Conservation (phyloP, 2,329 filamentous ascomycete species). For the Tolypocladium capitatum region DNA sequence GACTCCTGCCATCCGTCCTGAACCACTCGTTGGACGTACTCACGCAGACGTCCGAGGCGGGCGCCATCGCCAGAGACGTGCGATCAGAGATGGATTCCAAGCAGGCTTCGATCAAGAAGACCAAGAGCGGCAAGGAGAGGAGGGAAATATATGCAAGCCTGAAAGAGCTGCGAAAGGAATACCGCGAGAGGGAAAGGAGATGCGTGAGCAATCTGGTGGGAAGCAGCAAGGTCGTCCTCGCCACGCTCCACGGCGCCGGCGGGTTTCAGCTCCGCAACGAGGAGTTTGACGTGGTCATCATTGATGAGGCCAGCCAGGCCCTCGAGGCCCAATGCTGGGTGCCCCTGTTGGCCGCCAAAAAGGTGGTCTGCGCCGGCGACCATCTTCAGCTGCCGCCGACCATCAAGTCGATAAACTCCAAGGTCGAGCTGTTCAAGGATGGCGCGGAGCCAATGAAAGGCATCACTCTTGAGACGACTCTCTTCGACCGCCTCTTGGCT, state of each 20-base stretch:
- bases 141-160: constrained; percentile 74
- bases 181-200: constrained; percentile 66
- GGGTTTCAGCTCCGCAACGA: constrained; percentile 69
- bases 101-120: constrained; percentile 79
- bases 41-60: constrained; percentile 81
- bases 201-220: constrained; percentile 66
- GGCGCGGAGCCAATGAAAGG: constrained; percentile 29
- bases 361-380: constrained; percentile 84
- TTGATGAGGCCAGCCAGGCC: constrained; percentile 93
- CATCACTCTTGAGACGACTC: constrained; percentile 67
- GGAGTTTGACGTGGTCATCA: constrained; percentile 83
- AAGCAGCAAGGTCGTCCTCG: constrained; percentile 75
- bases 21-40: constrained; percentile 85
- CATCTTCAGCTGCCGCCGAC: constrained; percentile 90
- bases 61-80: constrained; percentile 78
- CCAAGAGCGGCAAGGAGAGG: constrained; percentile 65
- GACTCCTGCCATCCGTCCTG: constrained; percentile 75
- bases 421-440: constrained; percentile 25
- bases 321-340: constrained; percentile 98
- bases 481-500: constrained; percentile 78
- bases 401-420: constrained; percentile 64
- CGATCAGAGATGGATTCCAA: constrained; percentile 87
- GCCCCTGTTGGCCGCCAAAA: constrained; percentile 63
- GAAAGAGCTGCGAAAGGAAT: constrained; percentile 77
- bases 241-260: constrained; percentile 85